Base-by-base conservation (phyloP, 108 stramenopile species). In the Conticribra guillardii region DNA sequence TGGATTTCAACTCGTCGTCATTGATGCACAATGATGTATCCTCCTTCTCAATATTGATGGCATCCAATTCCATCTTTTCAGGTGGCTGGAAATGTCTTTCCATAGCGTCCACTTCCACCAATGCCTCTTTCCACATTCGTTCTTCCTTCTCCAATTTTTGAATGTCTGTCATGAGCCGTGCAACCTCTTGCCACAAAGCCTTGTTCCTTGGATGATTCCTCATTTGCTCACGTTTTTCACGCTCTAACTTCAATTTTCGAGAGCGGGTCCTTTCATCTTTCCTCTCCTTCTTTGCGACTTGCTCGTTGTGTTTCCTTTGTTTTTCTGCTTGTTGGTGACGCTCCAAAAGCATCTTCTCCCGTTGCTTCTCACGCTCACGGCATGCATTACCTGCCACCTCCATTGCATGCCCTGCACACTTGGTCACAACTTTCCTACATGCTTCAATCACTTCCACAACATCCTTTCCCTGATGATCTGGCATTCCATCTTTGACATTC, bases 131-230 rank as follows among this genome's bases (percentile, higher is more conserved):
- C 79, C 79, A 80, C 26, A 59, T 17, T 18, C 79, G 73, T 21
- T 80, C 73, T 23, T 80, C 79, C 53, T 65, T 63, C 60, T 74
- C 74, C 14, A 80, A 45, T 60, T 80, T 80, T 70, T 74, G 74
- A 50, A 80, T 69, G 31, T 69, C 79, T 15, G 60, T 69, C 60
- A 75, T 74, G 23, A 80, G 67, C 21, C 62, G 69, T 0, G 67
- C 73, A 8, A 74, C 66, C 26, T 80, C 79, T 45, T 69, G 61
- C 79, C 79, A 80, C 68, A 71, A 68, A 22, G 57, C 79, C 60
- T 80, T 80, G 59, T 80, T 80, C 28, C 79, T 60, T 44, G 73
- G 79, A 45, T 76, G 79, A 7, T 34, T 70, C 51, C 50, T 68
- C 27, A 44, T 54, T 34, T 64, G 62, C 21, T 80, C 79, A 14